phyloP scores from a whole-genome alignment of 352 stramenopile genomes.

The Pythium rishiriense region DNA sequence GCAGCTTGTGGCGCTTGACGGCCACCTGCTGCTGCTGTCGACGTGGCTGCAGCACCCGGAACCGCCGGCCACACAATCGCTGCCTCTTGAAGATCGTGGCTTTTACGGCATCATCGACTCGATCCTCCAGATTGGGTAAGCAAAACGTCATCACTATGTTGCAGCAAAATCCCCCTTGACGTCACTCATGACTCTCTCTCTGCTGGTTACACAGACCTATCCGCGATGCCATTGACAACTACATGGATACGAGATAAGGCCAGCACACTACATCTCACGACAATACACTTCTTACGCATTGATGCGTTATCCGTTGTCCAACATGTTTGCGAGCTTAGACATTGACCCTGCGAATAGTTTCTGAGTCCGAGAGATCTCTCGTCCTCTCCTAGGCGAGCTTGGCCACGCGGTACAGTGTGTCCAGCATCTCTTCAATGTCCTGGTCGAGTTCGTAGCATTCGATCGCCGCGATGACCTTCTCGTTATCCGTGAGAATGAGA shows the following conservation, averaged over 20 bases:
- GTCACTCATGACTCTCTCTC: too few relatives aligned
- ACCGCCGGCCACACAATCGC: constrained; percentile 61
- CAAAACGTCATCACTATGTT: too few relatives aligned
- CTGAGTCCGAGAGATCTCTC: too few relatives aligned
- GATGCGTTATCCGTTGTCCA: neutral
- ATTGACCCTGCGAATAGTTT: too few relatives aligned
- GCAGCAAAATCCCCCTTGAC: too few relatives aligned
- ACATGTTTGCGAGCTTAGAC: too few relatives aligned
- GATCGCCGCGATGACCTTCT: constrained; percentile 75
- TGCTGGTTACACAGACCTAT: constrained; percentile 35
- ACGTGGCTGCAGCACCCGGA: constrained; percentile 78
- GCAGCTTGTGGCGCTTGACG: constrained; percentile 50
- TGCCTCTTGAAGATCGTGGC: constrained; percentile 61
- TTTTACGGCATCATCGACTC: constrained; percentile 80
- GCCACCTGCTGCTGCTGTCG: constrained; percentile 67
- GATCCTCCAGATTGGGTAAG: constrained; percentile 71
- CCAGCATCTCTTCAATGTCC: constrained; percentile 85
- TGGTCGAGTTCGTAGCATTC: constrained; percentile 81
- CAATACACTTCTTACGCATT: neutral
- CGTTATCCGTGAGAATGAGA: constrained; percentile 78
- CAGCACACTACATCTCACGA: too few relatives aligned
- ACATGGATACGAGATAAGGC: constrained; percentile 47
- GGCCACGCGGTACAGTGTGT: constrained; percentile 77
- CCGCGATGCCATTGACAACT: constrained; percentile 61
- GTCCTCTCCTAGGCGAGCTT: constrained; percentile 38